phyloP scores from a whole-genome alignment of 345 rosid species.

The Eutrema japonicum region DNA sequence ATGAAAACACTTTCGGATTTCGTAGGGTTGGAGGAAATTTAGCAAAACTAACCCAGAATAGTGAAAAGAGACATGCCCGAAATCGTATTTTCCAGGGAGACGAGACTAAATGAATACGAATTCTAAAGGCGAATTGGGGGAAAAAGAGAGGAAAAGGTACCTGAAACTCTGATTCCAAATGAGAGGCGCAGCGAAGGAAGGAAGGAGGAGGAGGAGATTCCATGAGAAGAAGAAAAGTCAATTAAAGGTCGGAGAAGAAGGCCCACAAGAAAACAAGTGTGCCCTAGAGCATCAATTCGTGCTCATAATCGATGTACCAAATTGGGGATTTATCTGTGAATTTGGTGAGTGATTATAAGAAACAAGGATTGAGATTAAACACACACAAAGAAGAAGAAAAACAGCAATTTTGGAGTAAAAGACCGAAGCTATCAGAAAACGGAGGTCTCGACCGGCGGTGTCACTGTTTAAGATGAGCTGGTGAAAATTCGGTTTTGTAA shows the following conservation, averaged over 20 bases:
- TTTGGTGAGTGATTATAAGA: slow-evolving; percentile 11
- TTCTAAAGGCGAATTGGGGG: neutral
- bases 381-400: neutral
- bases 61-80: neutral
- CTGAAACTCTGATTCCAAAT: slow-evolving; percentile 36
- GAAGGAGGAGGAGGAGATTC: slow-evolving; percentile 22
- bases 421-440: slow-evolving; percentile 19
- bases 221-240: slow-evolving; percentile 34
- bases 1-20: neutral
- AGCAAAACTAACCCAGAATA: slow-evolving; percentile 11
- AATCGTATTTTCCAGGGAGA: neutral
- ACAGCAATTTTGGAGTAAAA: slow-evolving; percentile 5
- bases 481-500: neutral
- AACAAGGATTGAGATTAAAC: neutral
- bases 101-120: neutral
- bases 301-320: slow-evolving; percentile 31
- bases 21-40: neutral
- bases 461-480: slow-evolving; percentile 29
- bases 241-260: slow-evolving; percentile 23
- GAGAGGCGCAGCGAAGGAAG: slow-evolving; percentile 32
- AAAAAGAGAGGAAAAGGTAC: slow-evolving; percentile 23
- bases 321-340: slow-evolving; percentile 13
- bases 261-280: slow-evolving; percentile 22
- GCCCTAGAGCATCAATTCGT: slow-evolving; percentile 35
- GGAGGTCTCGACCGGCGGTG: slow-evolving; percentile 37